Percentiles rank a stretch among this genome's conserved stretches.
Evolutionary conservation across 306 rosid genomes (phyloP).

Genomic region (Pterocarpus macrocarpus): DNA sequence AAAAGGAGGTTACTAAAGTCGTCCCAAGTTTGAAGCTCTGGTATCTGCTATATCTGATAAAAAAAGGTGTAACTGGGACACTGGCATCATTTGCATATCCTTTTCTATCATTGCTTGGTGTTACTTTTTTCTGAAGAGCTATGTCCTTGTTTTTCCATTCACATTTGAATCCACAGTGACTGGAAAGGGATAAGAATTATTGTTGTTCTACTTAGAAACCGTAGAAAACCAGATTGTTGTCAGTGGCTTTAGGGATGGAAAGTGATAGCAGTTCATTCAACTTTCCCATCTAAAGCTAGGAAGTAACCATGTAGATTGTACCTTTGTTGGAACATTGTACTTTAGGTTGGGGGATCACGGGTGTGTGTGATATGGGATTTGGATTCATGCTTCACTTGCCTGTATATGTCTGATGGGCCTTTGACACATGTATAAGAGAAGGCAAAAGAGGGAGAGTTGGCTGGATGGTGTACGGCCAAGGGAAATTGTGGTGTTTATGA

Average conservation of each 20-base stretch:
- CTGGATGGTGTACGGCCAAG: conserved; percentile 1
- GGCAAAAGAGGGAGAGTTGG: neutral
- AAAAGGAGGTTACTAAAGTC: neutral
- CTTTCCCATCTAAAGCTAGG: neutral
- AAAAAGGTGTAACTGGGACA: neutral
- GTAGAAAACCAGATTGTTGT: neutral
- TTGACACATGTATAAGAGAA: neutral
- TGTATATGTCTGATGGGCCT: neutral
- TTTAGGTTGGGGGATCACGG: no score
- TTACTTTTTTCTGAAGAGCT: conserved; percentile 3
- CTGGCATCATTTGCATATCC: conserved; percentile 9
- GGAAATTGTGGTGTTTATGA: neutral
- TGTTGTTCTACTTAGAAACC: conserved; percentile 14
- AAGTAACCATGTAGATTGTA: neutral
- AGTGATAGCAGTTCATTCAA: neutral
- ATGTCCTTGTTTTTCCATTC: conserved; percentile 3
- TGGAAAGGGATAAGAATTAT: neutral
- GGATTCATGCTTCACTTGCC: no score
- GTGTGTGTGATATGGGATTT: no score
- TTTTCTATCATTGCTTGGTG: neutral
- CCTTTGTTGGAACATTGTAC: no score
- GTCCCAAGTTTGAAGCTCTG: neutral
- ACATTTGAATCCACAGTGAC: neutral
- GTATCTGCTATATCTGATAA: neutral
- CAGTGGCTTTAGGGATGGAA: conserved; percentile 1